phyloP scores from a whole-genome alignment of 176 grass and related monocot species.

The Carex pumila region DNA sequence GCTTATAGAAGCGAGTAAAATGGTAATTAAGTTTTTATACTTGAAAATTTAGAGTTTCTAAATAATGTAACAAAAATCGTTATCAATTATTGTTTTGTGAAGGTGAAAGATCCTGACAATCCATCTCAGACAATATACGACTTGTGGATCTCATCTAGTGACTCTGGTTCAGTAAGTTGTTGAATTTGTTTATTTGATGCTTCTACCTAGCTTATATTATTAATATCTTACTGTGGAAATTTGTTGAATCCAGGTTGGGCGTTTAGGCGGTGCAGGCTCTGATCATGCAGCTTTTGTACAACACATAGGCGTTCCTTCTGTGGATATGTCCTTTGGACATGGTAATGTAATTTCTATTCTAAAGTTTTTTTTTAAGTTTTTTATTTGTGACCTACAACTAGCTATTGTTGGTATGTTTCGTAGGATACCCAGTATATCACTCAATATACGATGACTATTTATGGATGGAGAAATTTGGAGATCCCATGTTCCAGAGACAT shows the following conservation, averaged over 20 bases:
- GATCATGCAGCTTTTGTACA: constrained; percentile 70
- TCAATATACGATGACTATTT: constrained; percentile 76
- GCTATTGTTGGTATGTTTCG: neutral
- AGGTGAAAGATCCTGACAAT: constrained; percentile 95
- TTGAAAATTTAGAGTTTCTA: neutral
- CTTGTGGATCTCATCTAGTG: constrained; percentile 40
- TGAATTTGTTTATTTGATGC: neutral
- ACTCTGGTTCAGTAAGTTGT: constrained; percentile 43
- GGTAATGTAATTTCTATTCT: constrained; percentile 27
- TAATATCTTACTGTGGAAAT: neutral
- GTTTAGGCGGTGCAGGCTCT: constrained; percentile 64
- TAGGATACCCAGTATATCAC: constrained; percentile 76
- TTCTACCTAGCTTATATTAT: neutral
- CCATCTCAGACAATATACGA: constrained; percentile 66
- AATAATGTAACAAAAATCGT: neutral
- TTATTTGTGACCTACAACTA: neutral
- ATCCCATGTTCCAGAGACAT: constrained; percentile 73
- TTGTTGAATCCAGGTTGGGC: constrained; percentile 46
- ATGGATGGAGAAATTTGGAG: constrained; percentile 88
- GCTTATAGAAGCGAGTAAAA: constrained; percentile 60
- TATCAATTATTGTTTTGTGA: constrained; percentile 13
- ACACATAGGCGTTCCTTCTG: constrained; percentile 73
- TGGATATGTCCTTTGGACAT: constrained; percentile 63
- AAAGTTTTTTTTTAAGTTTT: neutral
- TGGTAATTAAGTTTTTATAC: constrained; percentile 25